phyloP scores from a whole-genome alignment of 192 early-diverging fungal genomes.

The Phycomyces blakesleeanus region DNA sequence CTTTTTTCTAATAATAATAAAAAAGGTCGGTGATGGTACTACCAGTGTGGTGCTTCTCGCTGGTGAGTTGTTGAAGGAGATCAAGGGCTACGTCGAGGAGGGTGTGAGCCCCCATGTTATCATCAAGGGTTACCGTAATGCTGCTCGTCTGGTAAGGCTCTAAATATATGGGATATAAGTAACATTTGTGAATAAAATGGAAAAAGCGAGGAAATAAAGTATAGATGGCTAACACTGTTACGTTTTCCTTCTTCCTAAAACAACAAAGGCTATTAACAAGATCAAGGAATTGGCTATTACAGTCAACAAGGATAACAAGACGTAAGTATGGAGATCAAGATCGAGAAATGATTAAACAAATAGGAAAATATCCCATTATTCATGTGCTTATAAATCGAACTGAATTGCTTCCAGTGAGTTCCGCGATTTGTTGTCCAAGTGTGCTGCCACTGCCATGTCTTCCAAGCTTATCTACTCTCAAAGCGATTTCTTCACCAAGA shows the following conservation, averaged over 20 bases:
- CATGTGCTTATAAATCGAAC: not conserved
- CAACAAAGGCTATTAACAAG: constrained; percentile 72
- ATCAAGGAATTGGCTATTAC: constrained; percentile 89
- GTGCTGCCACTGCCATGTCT: constrained; percentile 97
- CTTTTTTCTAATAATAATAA: not conserved
- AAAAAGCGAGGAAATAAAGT: too few relatives aligned
- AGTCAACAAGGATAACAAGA: constrained; percentile 76
- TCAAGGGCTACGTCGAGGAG: constrained; percentile 92
- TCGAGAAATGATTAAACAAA: not conserved
- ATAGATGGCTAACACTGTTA: too few relatives aligned
- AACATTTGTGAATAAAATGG: too few relatives aligned
- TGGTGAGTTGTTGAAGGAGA: constrained; percentile 94
- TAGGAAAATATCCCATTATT: constrained; percentile 4
- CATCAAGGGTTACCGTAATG: constrained; percentile 91
- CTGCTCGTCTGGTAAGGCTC: constrained; percentile 71
- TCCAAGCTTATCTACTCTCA: constrained; percentile 97
- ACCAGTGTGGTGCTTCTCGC: constrained; percentile 96
- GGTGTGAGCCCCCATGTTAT: constrained; percentile 92
- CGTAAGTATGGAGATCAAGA: constrained; percentile 43
- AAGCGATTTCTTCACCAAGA: constrained; percentile 95
- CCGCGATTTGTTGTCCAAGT: constrained; percentile 88
- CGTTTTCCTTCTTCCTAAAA: too few relatives aligned
- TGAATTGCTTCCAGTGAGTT: constrained; percentile 58
- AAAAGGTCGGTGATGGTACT: constrained; percentile 92
- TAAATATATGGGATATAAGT: not conserved